These are phyloP conservation scores for Hylodesmum podocarpum DNA, from an alignment of 306 rosid species.

Conservation along the genomic window DNA sequence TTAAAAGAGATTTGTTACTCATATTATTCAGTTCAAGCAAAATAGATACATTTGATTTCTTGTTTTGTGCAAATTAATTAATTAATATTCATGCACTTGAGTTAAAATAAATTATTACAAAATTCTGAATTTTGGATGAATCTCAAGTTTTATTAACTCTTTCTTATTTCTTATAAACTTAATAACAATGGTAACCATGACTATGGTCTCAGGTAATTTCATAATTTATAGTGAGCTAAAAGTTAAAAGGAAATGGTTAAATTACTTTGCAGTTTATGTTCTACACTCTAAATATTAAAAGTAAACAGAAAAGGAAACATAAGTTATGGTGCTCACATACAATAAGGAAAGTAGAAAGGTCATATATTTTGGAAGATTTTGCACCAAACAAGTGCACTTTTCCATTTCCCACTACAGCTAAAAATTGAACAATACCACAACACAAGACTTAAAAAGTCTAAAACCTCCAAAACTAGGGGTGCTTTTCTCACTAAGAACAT, in stretches of 20 bases:
- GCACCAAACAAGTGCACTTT: conserved; percentile 34
- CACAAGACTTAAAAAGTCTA: conserved; percentile 20
- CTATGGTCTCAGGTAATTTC: no score
- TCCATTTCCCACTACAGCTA: conserved; percentile 24
- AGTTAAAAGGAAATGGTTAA: not conserved
- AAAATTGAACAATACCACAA: conserved; percentile 9
- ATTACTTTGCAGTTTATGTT: not conserved
- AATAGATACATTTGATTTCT: no score
- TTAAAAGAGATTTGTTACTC: no score
- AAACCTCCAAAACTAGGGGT: conserved; percentile 34
- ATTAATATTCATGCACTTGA: not conserved
- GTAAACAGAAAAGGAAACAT: not conserved
- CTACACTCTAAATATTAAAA: not conserved
- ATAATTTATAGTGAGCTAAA: not conserved
- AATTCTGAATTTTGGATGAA: no score
- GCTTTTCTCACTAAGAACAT: conserved; percentile 36
- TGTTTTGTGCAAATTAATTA: no score
- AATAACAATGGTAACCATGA: no score
- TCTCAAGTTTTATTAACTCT: no score
- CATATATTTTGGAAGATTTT: conserved; percentile 22
- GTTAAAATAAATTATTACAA: no score
- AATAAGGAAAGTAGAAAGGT: not conserved
- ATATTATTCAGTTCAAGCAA: no score
- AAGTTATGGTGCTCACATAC: not conserved
- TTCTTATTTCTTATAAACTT: no score